These are phyloP conservation scores for Leptoxyphium fumago DNA, from an alignment of 2,329 filamentous ascomycete species.

Conservation along the genomic window DNA sequence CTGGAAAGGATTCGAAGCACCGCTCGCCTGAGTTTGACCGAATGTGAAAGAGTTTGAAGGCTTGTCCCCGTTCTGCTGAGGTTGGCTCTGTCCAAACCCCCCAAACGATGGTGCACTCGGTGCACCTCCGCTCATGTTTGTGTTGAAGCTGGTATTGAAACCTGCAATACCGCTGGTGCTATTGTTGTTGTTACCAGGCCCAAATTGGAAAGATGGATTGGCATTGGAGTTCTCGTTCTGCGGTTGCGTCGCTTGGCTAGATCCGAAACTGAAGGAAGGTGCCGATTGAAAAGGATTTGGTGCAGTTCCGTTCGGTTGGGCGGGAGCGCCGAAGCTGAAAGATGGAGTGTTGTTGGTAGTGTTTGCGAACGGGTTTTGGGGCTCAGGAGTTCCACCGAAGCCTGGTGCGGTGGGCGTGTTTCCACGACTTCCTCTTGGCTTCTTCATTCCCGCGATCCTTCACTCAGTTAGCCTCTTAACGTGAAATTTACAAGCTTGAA, in stretches of 20 bases:
- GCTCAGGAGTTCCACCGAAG: constrained; percentile 6
- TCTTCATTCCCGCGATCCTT: constrained; percentile 7
- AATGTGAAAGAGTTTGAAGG: constrained; percentile 1
- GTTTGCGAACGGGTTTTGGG: constrained; percentile 3
- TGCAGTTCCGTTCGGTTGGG: constrained; percentile 2
- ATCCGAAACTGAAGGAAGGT: constrained; percentile 3
- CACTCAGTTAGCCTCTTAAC: constrained; percentile 1
- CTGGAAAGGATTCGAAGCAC: not conserved
- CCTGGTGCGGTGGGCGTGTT: constrained; percentile 1
- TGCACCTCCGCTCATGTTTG: constrained; percentile 6
- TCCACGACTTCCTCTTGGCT: constrained; percentile 2
- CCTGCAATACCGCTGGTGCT: not conserved
- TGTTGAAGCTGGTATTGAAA: constrained; percentile 3
- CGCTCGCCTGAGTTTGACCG: not conserved
- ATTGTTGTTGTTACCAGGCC: constrained; percentile 3
- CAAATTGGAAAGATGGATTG: constrained; percentile 3
- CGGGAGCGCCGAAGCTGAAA: constrained; percentile 5
- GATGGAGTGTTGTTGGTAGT: constrained; percentile 4
- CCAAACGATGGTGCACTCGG: constrained; percentile 2
- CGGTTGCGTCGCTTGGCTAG: constrained; percentile 1
- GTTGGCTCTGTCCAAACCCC: constrained; percentile 2
- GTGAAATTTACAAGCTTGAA: too few species aligned
- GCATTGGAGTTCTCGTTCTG: constrained; percentile 6
- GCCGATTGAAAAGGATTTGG: constrained; percentile 6
- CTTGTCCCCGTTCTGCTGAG: constrained; percentile 2